Base-by-base conservation (phyloP, 106 monocot species). In the Hemerocallis citrina region DNA sequence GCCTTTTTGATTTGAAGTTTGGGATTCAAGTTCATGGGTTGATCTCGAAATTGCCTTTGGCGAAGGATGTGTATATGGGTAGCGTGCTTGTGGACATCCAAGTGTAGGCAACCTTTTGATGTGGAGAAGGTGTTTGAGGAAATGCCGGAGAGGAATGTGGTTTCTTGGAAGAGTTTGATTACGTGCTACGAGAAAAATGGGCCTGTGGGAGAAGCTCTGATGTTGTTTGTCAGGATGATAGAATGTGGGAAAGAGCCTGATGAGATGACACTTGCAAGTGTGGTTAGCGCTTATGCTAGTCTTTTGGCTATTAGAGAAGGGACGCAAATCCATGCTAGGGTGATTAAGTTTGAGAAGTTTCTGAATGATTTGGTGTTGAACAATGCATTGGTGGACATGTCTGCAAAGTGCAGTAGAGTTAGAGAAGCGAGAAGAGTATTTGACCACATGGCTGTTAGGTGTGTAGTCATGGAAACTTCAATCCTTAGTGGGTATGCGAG, bases 311-410 rank as follows among this genome's bases (percentile, higher is more conserved):
- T 81, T 13, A 48, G 48, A 52, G 77, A 79, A 65, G 89, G 89
- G 9, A 39, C 23, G 54, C 79, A 90, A 68, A 62, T 90, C 33
- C 89, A 90, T 57, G 51, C 74, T 1, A 68, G 29, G 21, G 68
- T 40, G 0, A 45, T 81, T 9, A 85, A 79, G 51, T 54, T 15
- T 27, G 75, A 81, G 24, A 73, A 31, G 3, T 60, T 71, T 35
- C 63, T 75, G 24, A 34, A 72, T 27, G 85, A 91, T 40, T 54
- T 91, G 62, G 61, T 91, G 20, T 47, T 85, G 16, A 37, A 55
- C 64, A 91, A 91, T 55, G 90, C 85, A 0, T 63, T 85, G 51
- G 79, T 91, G 34, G 90, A 91, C 64, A 85, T 91, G 85, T 91
- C 85, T 56, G 74, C 85, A 0, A 91, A 91, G 37, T 91, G 90